Base-by-base conservation (phyloP, 345 rosid species). In the Pistacia integerrima region DNA sequence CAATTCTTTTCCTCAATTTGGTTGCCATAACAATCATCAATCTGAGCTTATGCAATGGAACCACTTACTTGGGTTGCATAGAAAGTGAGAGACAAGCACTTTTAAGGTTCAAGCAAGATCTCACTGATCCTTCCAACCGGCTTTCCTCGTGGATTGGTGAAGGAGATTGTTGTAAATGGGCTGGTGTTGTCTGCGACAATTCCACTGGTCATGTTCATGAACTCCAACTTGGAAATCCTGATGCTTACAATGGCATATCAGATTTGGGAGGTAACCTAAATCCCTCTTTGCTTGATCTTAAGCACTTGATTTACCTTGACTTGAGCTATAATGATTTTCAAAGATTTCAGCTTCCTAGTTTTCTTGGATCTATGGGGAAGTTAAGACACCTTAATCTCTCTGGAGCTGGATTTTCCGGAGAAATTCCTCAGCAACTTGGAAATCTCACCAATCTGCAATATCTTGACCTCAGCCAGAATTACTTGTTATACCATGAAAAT, bases 151-250 rank as follows among this genome's bases (percentile, higher is more conserved):
- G 64, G 74, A 4, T 54, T 69, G 72, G 11, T 12, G 54, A 70
- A 2, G 82, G 44, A 11, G 78, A 79, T 36, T 81, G 82, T 25
- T 84, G 87, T 11, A 12, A 57, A 0, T 84, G 87, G 81, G 7
- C 33, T 18, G 84, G 81, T 36, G 79, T 81, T 70, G 74, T 71
- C 52, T 84, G 84, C 48, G 36, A 78, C 44, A 78, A 75, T 11
- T 16, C 12, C 1, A 74, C 87, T 2, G 78, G 82, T 8, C 74
- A 69, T 69, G 79, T 81, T 44, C 16, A 7, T 1, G 65, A 76
- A 70, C 76, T 81, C 16, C 28, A 76, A 7, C 80, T 81, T 13
- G 17, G 64, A 46, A 54, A 58, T 36, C 58, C 66, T 30, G 41
- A 14, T 6, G 8, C 38, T 4, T 14, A 28, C 30, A 2, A 25